Evolutionary conservation across 805 yeast species (phyloP).

Genomic region (Monosporozyma yasuniensis): DNA sequence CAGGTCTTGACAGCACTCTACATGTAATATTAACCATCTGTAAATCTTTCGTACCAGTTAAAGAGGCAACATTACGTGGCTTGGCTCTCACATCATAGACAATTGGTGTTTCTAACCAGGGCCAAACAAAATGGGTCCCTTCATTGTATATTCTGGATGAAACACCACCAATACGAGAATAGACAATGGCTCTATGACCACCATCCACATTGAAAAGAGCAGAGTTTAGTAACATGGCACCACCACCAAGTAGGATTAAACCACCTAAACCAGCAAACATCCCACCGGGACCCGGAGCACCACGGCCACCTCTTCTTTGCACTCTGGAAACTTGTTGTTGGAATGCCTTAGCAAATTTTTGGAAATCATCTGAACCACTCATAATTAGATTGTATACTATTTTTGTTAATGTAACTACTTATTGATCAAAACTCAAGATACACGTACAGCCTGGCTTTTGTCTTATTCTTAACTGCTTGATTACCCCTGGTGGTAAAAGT

Average conservation of each 20-base stretch:
- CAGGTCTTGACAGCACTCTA: slow-evolving; percentile 89
- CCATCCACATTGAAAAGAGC: slow-evolving; percentile 87
- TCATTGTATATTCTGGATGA: slow-evolving; percentile 75
- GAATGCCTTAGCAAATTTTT: slow-evolving; percentile 41
- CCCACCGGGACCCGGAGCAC: slow-evolving; percentile 35
- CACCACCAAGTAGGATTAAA: slow-evolving; percentile 48
- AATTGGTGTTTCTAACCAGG: slow-evolving; percentile 90
- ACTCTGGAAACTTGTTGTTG: slow-evolving; percentile 39
- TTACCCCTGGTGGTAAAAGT: not conserved
- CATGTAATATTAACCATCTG: slow-evolving; percentile 99
- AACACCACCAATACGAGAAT: slow-evolving; percentile 80
- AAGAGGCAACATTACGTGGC: slow-evolving; percentile 90
- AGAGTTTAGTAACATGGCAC: slow-evolving; percentile 43
- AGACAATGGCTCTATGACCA: slow-evolving; percentile 95
- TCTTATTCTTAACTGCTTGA: no score
- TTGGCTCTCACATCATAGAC: slow-evolving; percentile 93
- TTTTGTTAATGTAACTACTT: no score
- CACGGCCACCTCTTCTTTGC: slow-evolving; percentile 24
- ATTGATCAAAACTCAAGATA: no score
- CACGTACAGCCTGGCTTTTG: no score
- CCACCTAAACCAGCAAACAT: slow-evolving; percentile 59
- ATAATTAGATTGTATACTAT: slow-evolving; percentile 4
- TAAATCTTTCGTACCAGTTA: slow-evolving; percentile 95
- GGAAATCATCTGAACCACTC: slow-evolving; percentile 38
- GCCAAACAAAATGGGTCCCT: slow-evolving; percentile 91